A percentile compares a stretch with the other conserved stretches of the same genome.
Conservation (phyloP, 2,329 filamentous ascomycete genomes). For the Didymella exigua region DNA sequence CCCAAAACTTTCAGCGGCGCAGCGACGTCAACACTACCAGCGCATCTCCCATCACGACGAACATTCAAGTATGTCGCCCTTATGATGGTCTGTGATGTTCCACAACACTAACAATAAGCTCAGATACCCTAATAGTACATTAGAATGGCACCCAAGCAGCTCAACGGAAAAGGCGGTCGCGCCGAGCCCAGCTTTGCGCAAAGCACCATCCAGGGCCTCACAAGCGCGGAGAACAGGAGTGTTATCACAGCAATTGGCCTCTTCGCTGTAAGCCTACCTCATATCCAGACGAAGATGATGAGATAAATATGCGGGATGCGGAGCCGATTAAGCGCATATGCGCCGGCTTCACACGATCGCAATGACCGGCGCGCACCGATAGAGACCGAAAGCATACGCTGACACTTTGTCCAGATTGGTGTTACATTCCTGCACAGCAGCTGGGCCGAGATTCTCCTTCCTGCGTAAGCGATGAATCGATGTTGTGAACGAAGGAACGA, state of each 20-base stretch:
- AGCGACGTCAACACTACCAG: constrained; percentile 25
- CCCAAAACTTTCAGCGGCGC: constrained; percentile 31
- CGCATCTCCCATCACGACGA: constrained; percentile 6
- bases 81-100: background rate
- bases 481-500: background rate
- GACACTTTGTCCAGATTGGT: constrained; percentile 49
- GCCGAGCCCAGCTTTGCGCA: constrained; percentile 49
- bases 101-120: background rate
- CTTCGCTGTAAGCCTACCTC: constrained; percentile 55
- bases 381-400: constrained; percentile 20
- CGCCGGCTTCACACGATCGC: background rate
- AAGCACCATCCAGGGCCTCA: constrained; percentile 50
- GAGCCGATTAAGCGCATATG: constrained; percentile 6
- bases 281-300: constrained; percentile 5
- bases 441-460: constrained; percentile 58
- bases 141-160: constrained; percentile 40
- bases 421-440: constrained; percentile 60
- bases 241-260: constrained; percentile 56
- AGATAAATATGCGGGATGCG: constrained; percentile 7
- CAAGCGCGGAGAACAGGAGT: constrained; percentile 56
- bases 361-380: background rate
- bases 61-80: constrained; percentile 13
- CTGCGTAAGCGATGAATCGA: constrained; percentile 48
- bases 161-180: constrained; percentile 34
- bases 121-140: constrained; percentile 2